These are phyloP conservation scores for Suillus bovinus DNA, from an alignment of 768 basidiomycete genomes.

Conservation along the genomic window DNA sequence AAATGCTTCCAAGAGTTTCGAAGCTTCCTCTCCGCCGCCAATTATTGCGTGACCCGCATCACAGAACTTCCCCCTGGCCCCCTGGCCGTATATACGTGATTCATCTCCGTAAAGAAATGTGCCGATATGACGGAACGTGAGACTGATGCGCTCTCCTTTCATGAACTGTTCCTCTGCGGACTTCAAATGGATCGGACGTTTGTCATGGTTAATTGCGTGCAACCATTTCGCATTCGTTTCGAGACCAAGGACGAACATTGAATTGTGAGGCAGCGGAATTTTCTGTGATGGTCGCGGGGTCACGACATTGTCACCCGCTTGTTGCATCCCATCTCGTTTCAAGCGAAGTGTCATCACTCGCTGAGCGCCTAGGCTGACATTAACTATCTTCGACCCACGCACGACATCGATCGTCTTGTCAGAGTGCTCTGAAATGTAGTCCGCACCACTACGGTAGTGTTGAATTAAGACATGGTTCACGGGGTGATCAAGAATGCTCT, in stretches of 20 bases:
- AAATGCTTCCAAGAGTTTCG: constrained; percentile 58
- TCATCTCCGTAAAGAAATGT: constrained; percentile 63
- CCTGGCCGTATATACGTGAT: constrained; percentile 69
- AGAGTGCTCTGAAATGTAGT: constrained; percentile 85
- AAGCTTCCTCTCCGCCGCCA: constrained; percentile 48
- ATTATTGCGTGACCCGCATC: constrained; percentile 57
- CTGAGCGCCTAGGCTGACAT: constrained; percentile 79
- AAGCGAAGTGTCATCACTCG: constrained; percentile 73
- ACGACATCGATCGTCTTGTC: constrained; percentile 87
- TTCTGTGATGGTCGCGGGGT: constrained; percentile 51
- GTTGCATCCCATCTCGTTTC: constrained; percentile 49
- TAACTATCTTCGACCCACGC: constrained; percentile 72
- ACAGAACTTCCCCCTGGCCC: constrained; percentile 61
- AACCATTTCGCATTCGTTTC: constrained; percentile 74
- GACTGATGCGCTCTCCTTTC: constrained; percentile 69
- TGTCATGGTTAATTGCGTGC: constrained; percentile 77
- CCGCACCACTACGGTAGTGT: constrained; percentile 73
- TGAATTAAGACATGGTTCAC: constrained; percentile 87
- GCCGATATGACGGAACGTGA: constrained; percentile 79
- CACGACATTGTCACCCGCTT: constrained; percentile 17
- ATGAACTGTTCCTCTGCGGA: constrained; percentile 52
- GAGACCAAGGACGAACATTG: constrained; percentile 79
- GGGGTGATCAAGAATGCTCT: constrained; percentile 57
- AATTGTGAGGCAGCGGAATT: constrained; percentile 77
- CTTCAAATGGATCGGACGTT: constrained; percentile 58